These are phyloP conservation scores for Melaleuca alternifolia DNA, from an alignment of 345 rosid species.

Conservation along the genomic window DNA sequence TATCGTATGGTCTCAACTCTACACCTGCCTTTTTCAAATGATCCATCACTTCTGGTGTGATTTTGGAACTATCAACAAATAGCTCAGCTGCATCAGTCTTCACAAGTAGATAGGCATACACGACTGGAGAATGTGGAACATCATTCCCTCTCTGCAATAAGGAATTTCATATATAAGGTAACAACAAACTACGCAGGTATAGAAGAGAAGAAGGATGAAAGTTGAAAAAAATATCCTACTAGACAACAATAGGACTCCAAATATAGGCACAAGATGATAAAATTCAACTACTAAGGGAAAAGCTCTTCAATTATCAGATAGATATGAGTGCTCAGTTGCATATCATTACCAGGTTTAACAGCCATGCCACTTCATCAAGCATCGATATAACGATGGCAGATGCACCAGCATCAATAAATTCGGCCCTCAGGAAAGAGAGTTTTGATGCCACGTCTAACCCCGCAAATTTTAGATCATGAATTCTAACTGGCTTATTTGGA, in stretches of 20 bases:
- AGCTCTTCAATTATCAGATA: background rate
- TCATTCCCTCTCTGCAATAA: conserved; percentile 84
- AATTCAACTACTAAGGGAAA: background rate
- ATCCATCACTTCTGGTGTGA: conserved; percentile 58
- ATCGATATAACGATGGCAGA: conserved; percentile 78
- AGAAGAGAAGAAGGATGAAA: background rate
- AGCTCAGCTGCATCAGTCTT: conserved; percentile 58
- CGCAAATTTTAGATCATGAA: conserved; percentile 82
- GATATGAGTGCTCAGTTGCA: background rate
- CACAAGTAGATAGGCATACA: conserved; percentile 78
- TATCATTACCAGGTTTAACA: conserved; percentile 70
- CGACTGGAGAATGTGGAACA: conserved; percentile 96
- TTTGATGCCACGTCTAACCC: conserved; percentile 75
- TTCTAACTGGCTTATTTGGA: conserved; percentile 62
- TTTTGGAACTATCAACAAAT: conserved; percentile 61
- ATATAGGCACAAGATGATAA: background rate
- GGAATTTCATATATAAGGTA: background rate
- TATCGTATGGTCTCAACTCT: conserved; percentile 54
- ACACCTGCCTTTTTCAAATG: conserved; percentile 67
- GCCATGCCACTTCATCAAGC: conserved; percentile 98
- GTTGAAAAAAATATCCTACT: background rate
- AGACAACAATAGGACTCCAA: background rate
- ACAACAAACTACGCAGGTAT: background rate
- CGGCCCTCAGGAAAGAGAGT: conserved; percentile 53
- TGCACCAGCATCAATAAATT: conserved; percentile 58